A percentile compares a stretch with the other conserved stretches of the same genome.
Conservation (phyloP, 2,329 filamentous ascomycete species). For the Alternaria sp. region DNA sequence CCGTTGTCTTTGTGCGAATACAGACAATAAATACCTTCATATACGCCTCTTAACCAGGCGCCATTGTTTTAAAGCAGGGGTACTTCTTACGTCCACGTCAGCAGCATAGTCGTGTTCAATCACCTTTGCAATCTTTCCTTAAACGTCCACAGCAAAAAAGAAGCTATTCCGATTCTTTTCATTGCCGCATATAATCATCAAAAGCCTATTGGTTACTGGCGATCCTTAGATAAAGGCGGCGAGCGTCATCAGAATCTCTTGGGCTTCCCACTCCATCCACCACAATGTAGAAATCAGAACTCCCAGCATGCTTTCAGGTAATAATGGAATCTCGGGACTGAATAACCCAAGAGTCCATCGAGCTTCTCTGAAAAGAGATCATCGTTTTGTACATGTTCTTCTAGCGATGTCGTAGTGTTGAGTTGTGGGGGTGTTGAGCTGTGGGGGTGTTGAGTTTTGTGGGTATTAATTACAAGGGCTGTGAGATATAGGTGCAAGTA, state of each 20-base stretch:
- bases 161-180: neutral
- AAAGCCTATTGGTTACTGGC: neutral
- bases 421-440: neutral
- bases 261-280: neutral
- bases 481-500: too few relatives aligned
- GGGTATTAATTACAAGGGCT: neutral
- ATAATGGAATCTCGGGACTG: neutral
- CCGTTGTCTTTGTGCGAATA: neutral
- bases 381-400: neutral
- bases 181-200: neutral
- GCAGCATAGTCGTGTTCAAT: neutral
- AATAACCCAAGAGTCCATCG: neutral
- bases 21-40: neutral
- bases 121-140: neutral
- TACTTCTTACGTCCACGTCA: neutral
- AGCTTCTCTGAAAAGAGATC: neutral
- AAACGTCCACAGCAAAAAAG: neutral
- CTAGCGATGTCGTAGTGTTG: neutral
- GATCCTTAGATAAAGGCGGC: neutral
- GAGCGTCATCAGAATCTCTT: neutral
- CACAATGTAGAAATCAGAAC: neutral
- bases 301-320: neutral
- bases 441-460: neutral
- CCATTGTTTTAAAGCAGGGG: neutral
- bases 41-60: neutral